These are phyloP conservation scores for Botrytis pseudocinerea DNA, from an alignment of 2,329 filamentous ascomycete genomes.

Conservation along the genomic window DNA sequence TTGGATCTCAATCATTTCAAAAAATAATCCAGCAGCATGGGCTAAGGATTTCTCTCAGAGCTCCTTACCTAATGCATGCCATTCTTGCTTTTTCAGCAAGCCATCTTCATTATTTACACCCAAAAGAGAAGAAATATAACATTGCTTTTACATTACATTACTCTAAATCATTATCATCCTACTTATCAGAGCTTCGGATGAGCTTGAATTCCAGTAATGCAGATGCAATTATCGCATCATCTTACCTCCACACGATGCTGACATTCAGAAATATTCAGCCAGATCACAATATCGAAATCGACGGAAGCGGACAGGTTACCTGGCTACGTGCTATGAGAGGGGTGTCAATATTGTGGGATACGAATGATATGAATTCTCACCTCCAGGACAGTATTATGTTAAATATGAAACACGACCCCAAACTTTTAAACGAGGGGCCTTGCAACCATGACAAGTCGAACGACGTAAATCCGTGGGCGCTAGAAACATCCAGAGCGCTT, in stretches of 20 bases:
- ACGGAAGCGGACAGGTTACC: background rate
- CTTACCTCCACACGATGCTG: conserved; percentile 20
- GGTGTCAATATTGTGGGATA: background rate
- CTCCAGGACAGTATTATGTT: background rate
- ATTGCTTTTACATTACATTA: conserved; percentile 18
- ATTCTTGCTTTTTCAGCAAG: conserved; percentile 26
- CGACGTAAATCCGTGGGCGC: background rate
- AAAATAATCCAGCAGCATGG: conserved; percentile 20
- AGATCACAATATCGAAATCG: background rate
- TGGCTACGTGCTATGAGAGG: conserved; percentile 16
- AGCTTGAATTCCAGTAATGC: background rate
- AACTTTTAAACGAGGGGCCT: background rate
- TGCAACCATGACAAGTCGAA: background rate
- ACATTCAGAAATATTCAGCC: conserved; percentile 20
- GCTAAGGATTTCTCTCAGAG: conserved; percentile 5
- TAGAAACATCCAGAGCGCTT: background rate
- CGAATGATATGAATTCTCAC: background rate
- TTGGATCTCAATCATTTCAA: conserved; percentile 16
- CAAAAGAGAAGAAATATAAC: conserved; percentile 14
- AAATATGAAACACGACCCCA: conserved; percentile 1
- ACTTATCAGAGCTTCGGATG: background rate
- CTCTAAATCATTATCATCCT: conserved; percentile 6
- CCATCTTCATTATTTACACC: conserved; percentile 19
- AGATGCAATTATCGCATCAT: conserved; percentile 15
- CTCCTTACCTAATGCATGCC: conserved; percentile 23